Evolutionary conservation across 2,329 filamentous ascomycete species (phyloP).

Genomic region (Monilinia fructicola): DNA sequence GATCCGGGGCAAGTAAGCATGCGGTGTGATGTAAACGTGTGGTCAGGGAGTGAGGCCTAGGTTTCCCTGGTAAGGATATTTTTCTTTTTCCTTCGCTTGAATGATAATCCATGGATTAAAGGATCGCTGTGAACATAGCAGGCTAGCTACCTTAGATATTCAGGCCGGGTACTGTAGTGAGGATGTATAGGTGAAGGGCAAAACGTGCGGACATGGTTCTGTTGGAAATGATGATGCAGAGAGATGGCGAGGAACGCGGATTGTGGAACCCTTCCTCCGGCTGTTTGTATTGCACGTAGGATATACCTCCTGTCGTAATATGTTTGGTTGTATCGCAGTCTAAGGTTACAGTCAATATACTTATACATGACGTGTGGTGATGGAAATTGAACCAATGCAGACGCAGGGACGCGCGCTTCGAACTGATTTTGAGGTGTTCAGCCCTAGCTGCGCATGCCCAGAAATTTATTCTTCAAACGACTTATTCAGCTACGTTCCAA

Average conservation of each 20-base stretch:
- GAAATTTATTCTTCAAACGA: not conserved
- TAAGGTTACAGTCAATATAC: not conserved
- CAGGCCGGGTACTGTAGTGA: not conserved
- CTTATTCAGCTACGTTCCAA: conserved; percentile 21
- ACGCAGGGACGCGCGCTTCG: conserved; percentile 23
- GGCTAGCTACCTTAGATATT: not conserved
- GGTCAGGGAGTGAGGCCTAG: not conserved
- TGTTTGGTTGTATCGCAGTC: conserved; percentile 6
- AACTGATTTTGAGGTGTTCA: conserved; percentile 10
- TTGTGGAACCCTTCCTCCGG: not conserved
- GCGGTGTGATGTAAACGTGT: conserved; percentile 17
- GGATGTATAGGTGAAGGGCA: not conserved
- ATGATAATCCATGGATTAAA: conserved; percentile 1
- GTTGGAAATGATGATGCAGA: conserved; percentile 14
- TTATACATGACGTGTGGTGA: not conserved
- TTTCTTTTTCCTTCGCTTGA: not conserved
- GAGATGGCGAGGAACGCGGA: not conserved
- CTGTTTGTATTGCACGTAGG: not conserved
- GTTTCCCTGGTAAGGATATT: not conserved
- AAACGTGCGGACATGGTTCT: conserved; percentile 14
- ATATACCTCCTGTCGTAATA: not conserved
- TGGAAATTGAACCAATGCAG: not conserved
- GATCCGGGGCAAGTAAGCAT: conserved; percentile 17
- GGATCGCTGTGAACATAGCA: conserved; percentile 1
- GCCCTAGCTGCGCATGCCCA: conserved; percentile 19